Evolutionary conservation across 768 basidiomycete genomes (phyloP), one percentile per base, ranked within the genome.

Genomic region (Gloeostereum incarnatum): DNA sequence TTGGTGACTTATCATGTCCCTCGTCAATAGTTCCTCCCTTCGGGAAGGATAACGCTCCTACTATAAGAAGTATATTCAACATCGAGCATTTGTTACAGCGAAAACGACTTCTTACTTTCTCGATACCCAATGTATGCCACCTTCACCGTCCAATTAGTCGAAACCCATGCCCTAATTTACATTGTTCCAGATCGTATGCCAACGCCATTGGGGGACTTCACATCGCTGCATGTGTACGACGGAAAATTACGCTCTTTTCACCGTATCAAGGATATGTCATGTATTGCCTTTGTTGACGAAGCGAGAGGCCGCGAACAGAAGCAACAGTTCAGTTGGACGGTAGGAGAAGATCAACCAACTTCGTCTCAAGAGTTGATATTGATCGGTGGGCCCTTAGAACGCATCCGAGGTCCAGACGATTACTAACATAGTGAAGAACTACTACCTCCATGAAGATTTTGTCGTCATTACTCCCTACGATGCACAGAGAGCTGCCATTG

Each of bases 401-500:
- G 17, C 17, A 2, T 51, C 49, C 26, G 73, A 76, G 47, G 55
- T 63, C 8, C 45, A 57, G 10, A 54, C 54, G 0, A 53, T 73
- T 18, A 58, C 66, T 5, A 47, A 68, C 33, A 55, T 75, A 9
- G 62, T 73, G 9, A 55, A 51, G 19, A 48, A 55, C 11, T 70
- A 70, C 45, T 71, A 68, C 42, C 42, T 52, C 18, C 18, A 45
- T 16, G 44, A 33, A 19, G 47, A 68, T 0, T 72, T 69, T 36
- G 65, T 65, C 33, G 46, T 76, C 38, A 71, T 75, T 31, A 73
- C 72, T 2, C 72, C 70, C 1, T 76, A 75, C 40, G 73, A 75
- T 42, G 66, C 66, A 1, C 74, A 76, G 50, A 49, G 73, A 13
- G 61, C 63, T 0, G 58, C 54, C 2, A 66, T 74, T 19, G 56